Evolutionary conservation across 2,329 filamentous ascomycete genomes (phyloP).

Genomic region (Scytalidium sp.): DNA sequence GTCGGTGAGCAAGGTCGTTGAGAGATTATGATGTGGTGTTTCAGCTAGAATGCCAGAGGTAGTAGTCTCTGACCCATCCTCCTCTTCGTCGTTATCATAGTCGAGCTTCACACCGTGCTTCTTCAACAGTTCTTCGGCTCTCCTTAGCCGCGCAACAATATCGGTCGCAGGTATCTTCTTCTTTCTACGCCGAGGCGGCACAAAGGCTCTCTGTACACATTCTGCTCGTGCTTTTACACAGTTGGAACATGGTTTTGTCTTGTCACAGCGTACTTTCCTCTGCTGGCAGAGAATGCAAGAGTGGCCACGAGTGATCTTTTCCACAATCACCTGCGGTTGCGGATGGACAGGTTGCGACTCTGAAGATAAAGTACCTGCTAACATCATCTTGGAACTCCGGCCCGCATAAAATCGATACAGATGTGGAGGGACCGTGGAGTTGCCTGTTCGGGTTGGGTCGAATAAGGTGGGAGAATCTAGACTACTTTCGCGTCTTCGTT

Average conservation of each 20-base stretch:
- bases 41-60: neutral
- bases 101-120: conserved; percentile 24
- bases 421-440: neutral
- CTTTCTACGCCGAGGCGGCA: conserved; percentile 19
- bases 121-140: conserved; percentile 24
- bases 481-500: neutral
- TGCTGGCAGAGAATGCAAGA: conserved; percentile 27
- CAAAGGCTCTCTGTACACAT: conserved; percentile 22
- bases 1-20: conserved; percentile 16
- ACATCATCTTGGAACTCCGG: neutral
- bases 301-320: conserved; percentile 20
- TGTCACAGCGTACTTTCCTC: conserved; percentile 27
- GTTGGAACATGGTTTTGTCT: conserved; percentile 27
- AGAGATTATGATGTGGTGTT: neutral
- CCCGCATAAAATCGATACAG: neutral
- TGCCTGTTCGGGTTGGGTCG: neutral
- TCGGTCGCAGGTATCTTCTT: conserved; percentile 24
- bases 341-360: neutral
- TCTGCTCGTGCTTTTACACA: conserved; percentile 25
- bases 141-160: conserved; percentile 17
- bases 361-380: neutral
- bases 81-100: conserved; percentile 13
- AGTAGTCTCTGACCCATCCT: neutral
- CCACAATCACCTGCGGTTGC: neutral
- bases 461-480: neutral